These are phyloP conservation scores for Clitocybe nebularis DNA, from an alignment of 1,284 basidiomycete genomes.

Conservation along the genomic window DNA sequence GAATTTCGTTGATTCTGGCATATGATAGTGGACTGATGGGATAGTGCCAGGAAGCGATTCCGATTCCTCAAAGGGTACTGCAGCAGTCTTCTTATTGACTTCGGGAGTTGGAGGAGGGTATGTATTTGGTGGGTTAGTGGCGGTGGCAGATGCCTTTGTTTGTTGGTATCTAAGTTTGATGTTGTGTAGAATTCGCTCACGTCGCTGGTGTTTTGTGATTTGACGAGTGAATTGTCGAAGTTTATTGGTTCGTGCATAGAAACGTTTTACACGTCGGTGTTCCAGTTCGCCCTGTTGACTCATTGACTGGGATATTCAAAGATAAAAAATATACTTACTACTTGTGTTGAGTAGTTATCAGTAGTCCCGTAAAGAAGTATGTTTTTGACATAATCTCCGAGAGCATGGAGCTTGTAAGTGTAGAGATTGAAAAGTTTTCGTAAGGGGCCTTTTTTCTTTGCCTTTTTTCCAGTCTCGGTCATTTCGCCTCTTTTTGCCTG, in stretches of 20 bases:
- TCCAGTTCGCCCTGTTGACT: conserved; percentile 30
- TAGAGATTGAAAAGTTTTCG: conserved; percentile 12
- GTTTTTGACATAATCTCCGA: conserved; percentile 11
- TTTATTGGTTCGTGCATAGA: conserved; percentile 32
- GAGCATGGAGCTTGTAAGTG: conserved; percentile 18
- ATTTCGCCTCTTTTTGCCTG: neutral
- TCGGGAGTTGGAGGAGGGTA: neutral
- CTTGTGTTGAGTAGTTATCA: conserved; percentile 18
- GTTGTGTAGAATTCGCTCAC: conserved; percentile 14
- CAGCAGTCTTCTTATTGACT: neutral
- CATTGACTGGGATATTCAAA: neutral
- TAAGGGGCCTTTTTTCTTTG: neutral
- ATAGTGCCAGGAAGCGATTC: conserved; percentile 17
- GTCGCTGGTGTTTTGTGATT: conserved; percentile 24
- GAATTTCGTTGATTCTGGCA: conserved; percentile 12
- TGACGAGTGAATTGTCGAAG: conserved; percentile 17
- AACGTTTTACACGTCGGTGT: conserved; percentile 30
- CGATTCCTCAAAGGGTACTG: conserved; percentile 11
- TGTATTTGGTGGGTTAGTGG: neutral
- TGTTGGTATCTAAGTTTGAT: conserved; percentile 5
- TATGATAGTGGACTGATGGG: conserved; percentile 19
- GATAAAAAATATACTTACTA: conserved; percentile 9
- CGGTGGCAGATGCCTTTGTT: neutral
- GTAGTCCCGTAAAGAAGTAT: conserved; percentile 16
- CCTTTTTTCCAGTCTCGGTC: neutral